Evolutionary conservation across 2,329 filamentous ascomycete genomes (phyloP).

Genomic region (Trichoderma endophyticum): DNA sequence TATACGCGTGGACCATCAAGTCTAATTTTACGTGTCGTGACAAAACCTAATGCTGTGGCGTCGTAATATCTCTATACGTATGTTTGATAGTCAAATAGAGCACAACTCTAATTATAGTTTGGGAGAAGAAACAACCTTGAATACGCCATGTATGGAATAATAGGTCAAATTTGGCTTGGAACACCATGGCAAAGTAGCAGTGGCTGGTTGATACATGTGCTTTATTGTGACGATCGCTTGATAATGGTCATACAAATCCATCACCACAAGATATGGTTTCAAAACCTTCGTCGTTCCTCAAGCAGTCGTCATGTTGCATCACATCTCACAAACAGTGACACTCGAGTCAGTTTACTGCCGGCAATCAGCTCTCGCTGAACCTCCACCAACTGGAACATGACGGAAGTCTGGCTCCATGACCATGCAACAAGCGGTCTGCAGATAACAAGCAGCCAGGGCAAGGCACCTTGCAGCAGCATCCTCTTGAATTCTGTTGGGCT

Average conservation of each 20-base stretch:
- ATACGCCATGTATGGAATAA: not conserved
- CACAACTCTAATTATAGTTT: not conserved
- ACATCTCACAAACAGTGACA: not conserved
- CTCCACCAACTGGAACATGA: conserved; percentile 1
- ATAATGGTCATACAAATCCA: not conserved
- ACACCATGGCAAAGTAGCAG: not conserved
- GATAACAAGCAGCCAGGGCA: not conserved
- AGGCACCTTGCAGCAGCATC: conserved; percentile 6
- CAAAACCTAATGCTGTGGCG: not conserved
- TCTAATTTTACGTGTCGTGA: not conserved
- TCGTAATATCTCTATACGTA: not conserved
- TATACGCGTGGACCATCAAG: not conserved
- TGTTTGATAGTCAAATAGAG: not conserved
- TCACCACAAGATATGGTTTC: not conserved
- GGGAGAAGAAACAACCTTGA: not conserved
- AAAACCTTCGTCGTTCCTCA: not conserved
- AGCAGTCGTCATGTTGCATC: not conserved
- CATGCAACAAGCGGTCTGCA: conserved; percentile 14
- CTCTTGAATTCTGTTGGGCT: conserved; percentile 5
- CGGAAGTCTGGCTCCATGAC: not conserved
- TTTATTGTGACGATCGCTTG: not conserved
- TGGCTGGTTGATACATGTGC: not conserved
- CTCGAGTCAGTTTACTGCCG: not conserved
- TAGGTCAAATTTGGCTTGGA: not conserved
- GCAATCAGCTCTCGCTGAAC: not conserved